These are phyloP conservation scores for Infundibulicybe gibba DNA, from an alignment of 768 basidiomycete genomes.

Conservation along the genomic window DNA sequence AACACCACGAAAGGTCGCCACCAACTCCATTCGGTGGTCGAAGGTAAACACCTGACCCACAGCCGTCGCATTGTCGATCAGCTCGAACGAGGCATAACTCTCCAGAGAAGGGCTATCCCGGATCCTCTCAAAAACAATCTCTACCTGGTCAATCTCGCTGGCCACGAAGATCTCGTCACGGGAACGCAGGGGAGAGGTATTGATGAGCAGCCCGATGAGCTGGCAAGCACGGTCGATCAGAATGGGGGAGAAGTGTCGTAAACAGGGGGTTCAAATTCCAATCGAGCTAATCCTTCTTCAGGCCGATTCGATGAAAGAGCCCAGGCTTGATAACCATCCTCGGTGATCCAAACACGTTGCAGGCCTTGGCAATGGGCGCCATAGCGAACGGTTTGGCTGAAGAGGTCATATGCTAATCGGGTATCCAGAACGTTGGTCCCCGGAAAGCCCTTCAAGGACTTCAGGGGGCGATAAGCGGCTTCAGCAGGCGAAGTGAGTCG, in stretches of 20 bases:
- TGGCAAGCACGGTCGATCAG: constrained; percentile 2
- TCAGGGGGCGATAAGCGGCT: constrained; percentile 1
- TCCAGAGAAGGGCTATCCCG: background rate
- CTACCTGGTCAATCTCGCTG: constrained; percentile 1
- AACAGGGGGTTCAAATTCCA: background rate
- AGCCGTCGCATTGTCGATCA: background rate
- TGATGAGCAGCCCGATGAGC: constrained; percentile 3
- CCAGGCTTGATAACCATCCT: constrained; percentile 3
- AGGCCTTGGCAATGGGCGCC: constrained; percentile 2
- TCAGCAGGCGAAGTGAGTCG: constrained; percentile 1
- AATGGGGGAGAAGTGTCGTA: constrained; percentile 3
- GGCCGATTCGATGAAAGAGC: background rate
- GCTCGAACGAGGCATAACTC: constrained; percentile 3
- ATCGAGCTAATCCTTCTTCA: background rate
- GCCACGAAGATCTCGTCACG: constrained; percentile 2
- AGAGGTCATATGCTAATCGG: constrained; percentile 2
- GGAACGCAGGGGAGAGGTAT: background rate
- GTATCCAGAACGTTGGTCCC: constrained; percentile 1
- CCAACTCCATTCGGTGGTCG: background rate
- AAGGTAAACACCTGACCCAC: constrained; percentile 6
- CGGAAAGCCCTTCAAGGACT: constrained; percentile 1
- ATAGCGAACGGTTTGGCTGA: constrained; percentile 3
- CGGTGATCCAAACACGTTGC: constrained; percentile 3
- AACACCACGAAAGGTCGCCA: constrained; percentile 1
- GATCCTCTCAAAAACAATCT: background rate